These are phyloP conservation scores for Coemansia sp. DNA, from an alignment of 192 early-diverging fungal genomes.

Conservation along the genomic window DNA sequence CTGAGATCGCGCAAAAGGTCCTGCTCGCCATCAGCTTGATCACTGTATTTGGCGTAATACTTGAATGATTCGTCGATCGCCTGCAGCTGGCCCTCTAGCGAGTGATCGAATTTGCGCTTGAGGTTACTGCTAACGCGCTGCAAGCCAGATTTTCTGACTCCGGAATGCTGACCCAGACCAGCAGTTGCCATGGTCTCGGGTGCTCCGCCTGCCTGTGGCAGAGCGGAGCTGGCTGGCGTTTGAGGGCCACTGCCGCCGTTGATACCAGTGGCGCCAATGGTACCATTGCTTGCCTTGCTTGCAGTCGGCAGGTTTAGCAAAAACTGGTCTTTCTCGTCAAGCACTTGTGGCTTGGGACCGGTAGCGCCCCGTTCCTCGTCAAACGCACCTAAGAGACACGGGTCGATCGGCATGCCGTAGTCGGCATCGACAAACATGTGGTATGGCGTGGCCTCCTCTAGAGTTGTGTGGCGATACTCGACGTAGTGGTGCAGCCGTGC, in stretches of 20 bases:
- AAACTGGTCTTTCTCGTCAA: conserved; percentile 51
- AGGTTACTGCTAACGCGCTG: conserved; percentile 13
- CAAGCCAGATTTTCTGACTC: conserved; percentile 6
- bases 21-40: conserved; percentile 22
- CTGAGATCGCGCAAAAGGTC: conserved; percentile 34
- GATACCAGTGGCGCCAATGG: background rate
- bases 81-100: conserved; percentile 46
- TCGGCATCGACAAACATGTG: conserved; percentile 56
- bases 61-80: conserved; percentile 51
- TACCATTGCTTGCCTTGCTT: background rate
- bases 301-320: conserved; percentile 44
- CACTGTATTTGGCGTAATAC: conserved; percentile 34
- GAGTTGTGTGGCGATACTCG: conserved; percentile 55
- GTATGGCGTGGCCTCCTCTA: conserved; percentile 56
- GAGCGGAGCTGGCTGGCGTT: background rate
- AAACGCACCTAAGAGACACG: conserved; percentile 51
- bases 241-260: conserved; percentile 5
- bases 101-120: conserved; percentile 47
- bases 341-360: conserved; percentile 17
- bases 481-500: conserved; percentile 50
- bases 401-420: conserved; percentile 59
- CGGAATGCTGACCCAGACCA: background rate
- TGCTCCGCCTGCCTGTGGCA: background rate
- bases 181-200: background rate
- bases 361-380: conserved; percentile 33